phyloP scores from a whole-genome alignment of 306 rosid genomes.

The Quercus gilva region DNA sequence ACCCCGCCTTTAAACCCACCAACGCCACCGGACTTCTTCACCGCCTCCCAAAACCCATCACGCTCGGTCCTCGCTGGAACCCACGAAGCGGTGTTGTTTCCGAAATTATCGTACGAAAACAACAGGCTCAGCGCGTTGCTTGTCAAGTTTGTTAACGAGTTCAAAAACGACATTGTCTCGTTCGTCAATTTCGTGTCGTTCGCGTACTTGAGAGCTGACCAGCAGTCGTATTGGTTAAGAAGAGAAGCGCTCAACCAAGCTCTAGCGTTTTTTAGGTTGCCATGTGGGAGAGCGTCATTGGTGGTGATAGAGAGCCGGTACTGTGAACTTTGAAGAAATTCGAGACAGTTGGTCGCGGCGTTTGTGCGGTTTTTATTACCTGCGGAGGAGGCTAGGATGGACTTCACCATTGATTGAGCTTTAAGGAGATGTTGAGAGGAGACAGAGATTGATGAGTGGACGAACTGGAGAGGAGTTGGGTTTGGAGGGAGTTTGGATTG shows the following conservation, averaged over 20 bases:
- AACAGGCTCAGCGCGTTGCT: conserved; percentile 79
- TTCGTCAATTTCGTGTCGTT: conserved; percentile 63
- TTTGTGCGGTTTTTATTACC: conserved; percentile 47
- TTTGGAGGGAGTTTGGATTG: conserved; percentile 27
- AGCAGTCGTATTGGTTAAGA: conserved; percentile 75
- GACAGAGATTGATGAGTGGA: conserved; percentile 46
- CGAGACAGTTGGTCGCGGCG: conserved; percentile 63
- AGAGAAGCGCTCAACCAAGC: conserved; percentile 75
- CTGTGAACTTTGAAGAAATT: conserved; percentile 39
- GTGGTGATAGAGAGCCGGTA: conserved; percentile 55
- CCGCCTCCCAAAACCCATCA: conserved; percentile 66
- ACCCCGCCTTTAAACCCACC: conserved; percentile 29
- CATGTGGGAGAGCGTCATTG: conserved; percentile 36
- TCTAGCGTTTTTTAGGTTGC: conserved; percentile 51
- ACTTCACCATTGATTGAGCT: conserved; percentile 52
- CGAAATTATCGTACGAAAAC: conserved; percentile 49
- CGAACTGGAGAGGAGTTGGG: conserved; percentile 36
- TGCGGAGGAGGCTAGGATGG: conserved; percentile 42
- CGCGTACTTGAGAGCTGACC: conserved; percentile 69
- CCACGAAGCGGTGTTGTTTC: conserved; percentile 54
- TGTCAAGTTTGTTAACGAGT: conserved; percentile 30
- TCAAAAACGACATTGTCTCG: conserved; percentile 57
- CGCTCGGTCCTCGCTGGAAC: conserved; percentile 59
- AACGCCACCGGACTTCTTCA: conserved; percentile 1
- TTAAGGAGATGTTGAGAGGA: conserved; percentile 44